These are phyloP conservation scores for Blastosporella zonata DNA, from an alignment of 1,284 basidiomycete genomes.

Conservation along the genomic window DNA sequence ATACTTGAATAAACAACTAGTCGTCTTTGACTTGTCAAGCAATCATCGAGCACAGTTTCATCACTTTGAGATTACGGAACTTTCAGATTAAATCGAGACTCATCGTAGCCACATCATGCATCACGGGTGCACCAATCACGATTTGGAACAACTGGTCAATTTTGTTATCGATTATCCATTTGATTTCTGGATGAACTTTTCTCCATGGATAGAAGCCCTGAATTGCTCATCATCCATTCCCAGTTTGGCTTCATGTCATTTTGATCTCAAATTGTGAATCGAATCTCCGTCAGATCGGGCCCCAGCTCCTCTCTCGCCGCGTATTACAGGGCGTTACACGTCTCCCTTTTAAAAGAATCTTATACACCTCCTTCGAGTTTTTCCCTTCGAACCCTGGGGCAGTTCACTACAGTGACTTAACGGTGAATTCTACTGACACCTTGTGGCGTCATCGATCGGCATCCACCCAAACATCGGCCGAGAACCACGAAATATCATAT, in stretches of 20 bases:
- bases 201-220: constrained; percentile 2
- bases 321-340: not conserved
- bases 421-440: too few species aligned
- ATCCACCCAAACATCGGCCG: not conserved
- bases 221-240: constrained; percentile 7
- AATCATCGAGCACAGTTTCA: too few species aligned
- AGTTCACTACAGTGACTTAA: too few species aligned
- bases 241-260: constrained; percentile 4
- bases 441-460: not conserved
- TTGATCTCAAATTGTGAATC: constrained; percentile 3
- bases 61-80: too few species aligned
- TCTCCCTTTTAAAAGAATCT: not conserved
- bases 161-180: not conserved
- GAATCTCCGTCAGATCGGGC: constrained; percentile 6
- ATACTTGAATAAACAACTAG: too few species aligned
- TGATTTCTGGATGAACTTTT: not conserved
- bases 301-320: constrained; percentile 1
- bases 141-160: too few species aligned
- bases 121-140: too few species aligned
- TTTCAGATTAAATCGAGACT: too few species aligned
- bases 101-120: too few species aligned
- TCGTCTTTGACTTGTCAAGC: too few species aligned
- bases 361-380: not conserved
- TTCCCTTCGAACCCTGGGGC: constrained; percentile 2
- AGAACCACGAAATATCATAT: not conserved